Evolutionary conservation across 1,284 basidiomycete species (phyloP).

Genomic region (Ceratobasidium sp.): DNA sequence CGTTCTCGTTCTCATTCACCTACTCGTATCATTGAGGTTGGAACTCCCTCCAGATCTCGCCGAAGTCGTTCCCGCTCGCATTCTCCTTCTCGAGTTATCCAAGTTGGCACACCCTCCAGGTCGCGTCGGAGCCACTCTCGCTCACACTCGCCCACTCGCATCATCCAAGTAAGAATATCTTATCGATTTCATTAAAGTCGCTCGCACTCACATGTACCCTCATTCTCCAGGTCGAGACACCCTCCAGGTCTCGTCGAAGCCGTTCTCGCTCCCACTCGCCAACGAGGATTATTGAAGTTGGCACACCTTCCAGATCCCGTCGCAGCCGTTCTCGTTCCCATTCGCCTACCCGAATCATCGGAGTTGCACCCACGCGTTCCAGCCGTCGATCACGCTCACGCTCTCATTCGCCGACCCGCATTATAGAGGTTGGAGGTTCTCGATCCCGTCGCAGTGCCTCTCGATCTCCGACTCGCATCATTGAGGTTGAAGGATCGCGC

Average conservation of each 20-base stretch:
- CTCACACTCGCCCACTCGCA: conserved; percentile 12
- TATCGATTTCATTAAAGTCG: neutral
- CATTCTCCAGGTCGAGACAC: neutral
- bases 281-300: neutral
- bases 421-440: conserved; percentile 22
- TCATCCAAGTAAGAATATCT: neutral
- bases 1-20: conserved; percentile 14
- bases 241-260: neutral
- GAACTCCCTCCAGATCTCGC: neutral
- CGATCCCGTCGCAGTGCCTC: conserved; percentile 6
- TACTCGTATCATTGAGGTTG: conserved; percentile 7
- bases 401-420: conserved; percentile 24
- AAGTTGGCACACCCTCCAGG: conserved; percentile 1
- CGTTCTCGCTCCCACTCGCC: conserved; percentile 14
- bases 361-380: neutral
- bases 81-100: conserved; percentile 9
- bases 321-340: neutral
- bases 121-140: conserved; percentile 1
- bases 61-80: conserved; percentile 11
- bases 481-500: neutral
- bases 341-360: conserved; percentile 18
- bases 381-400: neutral
- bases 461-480: conserved; percentile 14
- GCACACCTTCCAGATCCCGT: neutral
- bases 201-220: neutral